Percentiles rank a stretch among this genome's conserved stretches.
Conservation (phyloP, 169 alveolate genomes). For the Eimeria acervulina region DNA sequence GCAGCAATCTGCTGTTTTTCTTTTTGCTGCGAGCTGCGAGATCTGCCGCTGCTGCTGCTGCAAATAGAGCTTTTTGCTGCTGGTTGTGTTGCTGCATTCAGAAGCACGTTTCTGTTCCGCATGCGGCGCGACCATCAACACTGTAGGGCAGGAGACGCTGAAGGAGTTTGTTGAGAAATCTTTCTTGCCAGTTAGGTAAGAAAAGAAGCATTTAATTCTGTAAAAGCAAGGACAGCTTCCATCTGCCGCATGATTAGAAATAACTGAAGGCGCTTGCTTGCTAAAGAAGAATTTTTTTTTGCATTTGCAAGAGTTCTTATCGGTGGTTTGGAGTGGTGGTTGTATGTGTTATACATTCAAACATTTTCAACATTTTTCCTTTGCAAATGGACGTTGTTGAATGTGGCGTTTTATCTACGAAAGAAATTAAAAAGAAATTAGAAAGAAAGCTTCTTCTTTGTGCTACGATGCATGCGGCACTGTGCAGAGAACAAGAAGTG, state of each 20-base stretch:
- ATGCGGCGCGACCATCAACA: conserved; percentile 65
- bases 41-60: neutral
- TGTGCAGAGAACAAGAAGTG: conserved; percentile 74
- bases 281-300: too few relatives aligned
- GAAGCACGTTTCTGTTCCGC: conserved; percentile 63
- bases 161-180: conserved; percentile 35
- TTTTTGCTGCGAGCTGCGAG: neutral
- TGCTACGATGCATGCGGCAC: neutral
- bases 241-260: too few relatives aligned
- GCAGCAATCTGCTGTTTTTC: neutral
- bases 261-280: too few relatives aligned
- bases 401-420: too few relatives aligned
- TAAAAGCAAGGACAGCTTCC: too few relatives aligned
- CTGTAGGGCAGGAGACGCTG: conserved; percentile 70
- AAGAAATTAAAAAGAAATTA: too few relatives aligned
- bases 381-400: neutral
- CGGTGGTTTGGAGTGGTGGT: too few relatives aligned
- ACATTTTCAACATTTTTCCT: too few relatives aligned
- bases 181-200: conserved; percentile 71
- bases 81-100: neutral
- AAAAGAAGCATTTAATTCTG: too few relatives aligned
- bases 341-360: too few relatives aligned
- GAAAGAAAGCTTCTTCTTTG: neutral
- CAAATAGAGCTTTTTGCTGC: neutral
- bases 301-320: too few relatives aligned